Evolutionary conservation across 1,139 yeast species (phyloP).

Genomic region (Diutina neorugosa): DNA sequence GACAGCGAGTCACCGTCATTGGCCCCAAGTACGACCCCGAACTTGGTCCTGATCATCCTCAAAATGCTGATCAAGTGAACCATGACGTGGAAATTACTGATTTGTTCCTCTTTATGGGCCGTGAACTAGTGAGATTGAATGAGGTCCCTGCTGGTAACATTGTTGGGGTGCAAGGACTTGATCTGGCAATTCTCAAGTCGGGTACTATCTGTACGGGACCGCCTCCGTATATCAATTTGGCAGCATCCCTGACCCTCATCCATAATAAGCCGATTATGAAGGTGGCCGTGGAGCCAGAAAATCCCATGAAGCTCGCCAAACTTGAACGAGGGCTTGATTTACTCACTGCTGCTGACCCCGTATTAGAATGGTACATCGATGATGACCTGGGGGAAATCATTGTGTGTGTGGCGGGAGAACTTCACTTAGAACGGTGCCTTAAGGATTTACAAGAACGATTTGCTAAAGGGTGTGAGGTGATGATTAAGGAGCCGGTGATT

Average conservation of each 20-base stretch:
- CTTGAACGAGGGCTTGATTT: slow-evolving; percentile 70
- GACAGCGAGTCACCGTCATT: slow-evolving; percentile 61
- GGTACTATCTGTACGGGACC: slow-evolving; percentile 52
- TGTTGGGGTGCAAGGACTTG: slow-evolving; percentile 89
- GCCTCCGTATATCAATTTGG: slow-evolving; percentile 62
- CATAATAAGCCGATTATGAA: slow-evolving; percentile 78
- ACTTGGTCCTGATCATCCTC: slow-evolving; percentile 36
- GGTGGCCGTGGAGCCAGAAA: slow-evolving; percentile 88
- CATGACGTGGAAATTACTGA: slow-evolving; percentile 42
- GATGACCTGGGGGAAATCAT: slow-evolving; percentile 84
- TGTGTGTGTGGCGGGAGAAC: slow-evolving; percentile 89
- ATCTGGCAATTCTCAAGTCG: slow-evolving; percentile 67
- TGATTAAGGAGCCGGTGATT: slow-evolving; percentile 84
- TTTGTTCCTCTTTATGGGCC: slow-evolving; percentile 81
- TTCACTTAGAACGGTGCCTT: slow-evolving; percentile 83
- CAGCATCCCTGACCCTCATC: slow-evolving; percentile 38
- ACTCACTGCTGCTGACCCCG: slow-evolving; percentile 83
- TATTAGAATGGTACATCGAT: slow-evolving; percentile 74
- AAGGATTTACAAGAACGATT: slow-evolving; percentile 83
- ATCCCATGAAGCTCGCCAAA: slow-evolving; percentile 66
- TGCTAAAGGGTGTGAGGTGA: slow-evolving; percentile 75
- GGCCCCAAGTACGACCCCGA: slow-evolving; percentile 84
- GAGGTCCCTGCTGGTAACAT: slow-evolving; percentile 91
- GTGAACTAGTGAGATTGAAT: slow-evolving; percentile 67
- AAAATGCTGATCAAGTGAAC: slow-evolving; percentile 33